Evolutionary conservation across 495 filamentous ascomycete genomes (phyloP), one percentile per base, ranked within the genome.

Genomic region (Elaphomyces granulatus): DNA sequence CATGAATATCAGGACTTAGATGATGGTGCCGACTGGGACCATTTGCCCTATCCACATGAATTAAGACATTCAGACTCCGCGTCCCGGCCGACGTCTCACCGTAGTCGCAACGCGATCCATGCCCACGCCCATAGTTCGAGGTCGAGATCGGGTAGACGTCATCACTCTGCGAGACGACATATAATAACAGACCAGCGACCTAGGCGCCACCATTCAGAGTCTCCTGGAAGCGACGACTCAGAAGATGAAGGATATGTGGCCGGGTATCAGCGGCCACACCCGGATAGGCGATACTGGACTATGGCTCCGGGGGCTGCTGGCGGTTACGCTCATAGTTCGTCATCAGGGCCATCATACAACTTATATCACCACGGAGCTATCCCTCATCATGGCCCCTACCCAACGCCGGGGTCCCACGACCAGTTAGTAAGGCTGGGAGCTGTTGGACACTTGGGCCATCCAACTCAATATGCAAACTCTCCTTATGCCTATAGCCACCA

Each of bases 11-110:
- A 56, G 28, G 23, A 28, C 6, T 12, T 12, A 12, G 60, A 71
- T 34, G 55, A 45, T 17, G 67, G 75, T 20, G 67, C 63, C 41
- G 70, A 75, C 48, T 74, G 72, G 52, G 64, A 67, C 43, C 51
- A 62, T 40, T 43, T 67, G 39, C 37, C 63, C 41, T 70, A 70
- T 45, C 65, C 64, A 42, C 78, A 78, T 51, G 83, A 87, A 48
- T 60, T 90, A 48, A 77, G 80, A 37, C 80, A 83, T 16, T 81
- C 78, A 26, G 84, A 92, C 63, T 87, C 83, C n/a, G 83, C 83
- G 19, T 88, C 77, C 45, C 65, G 74, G 43, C 70, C 74, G 42
- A 67, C 71, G 36, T 70, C 70, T 34, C 64, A 67, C 16, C 60
- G 65, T 46, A 59, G 49, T 8, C 49, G 56, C 40, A 54, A 56